These are phyloP conservation scores for Clausena lansium DNA, from an alignment of 345 rosid species.

Conservation along the genomic window DNA sequence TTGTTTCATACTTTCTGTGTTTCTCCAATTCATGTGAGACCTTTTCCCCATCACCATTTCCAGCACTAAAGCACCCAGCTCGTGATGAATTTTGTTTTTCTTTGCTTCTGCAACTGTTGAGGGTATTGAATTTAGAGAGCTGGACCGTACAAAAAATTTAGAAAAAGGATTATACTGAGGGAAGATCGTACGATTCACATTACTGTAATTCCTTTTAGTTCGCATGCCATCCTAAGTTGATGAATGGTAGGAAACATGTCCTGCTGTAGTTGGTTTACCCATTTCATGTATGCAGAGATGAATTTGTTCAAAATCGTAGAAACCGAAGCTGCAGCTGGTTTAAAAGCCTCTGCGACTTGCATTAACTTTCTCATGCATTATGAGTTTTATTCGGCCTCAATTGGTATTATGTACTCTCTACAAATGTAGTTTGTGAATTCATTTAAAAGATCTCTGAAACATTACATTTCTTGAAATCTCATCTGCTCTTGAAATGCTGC, in stretches of 20 bases:
- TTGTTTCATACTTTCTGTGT: too few species aligned
- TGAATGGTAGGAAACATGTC: not conserved
- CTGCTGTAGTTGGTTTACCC: not conserved
- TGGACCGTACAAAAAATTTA: too few species aligned
- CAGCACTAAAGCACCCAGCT: too few species aligned
- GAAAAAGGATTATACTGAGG: too few species aligned
- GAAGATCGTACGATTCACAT: not conserved
- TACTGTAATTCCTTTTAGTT: not conserved
- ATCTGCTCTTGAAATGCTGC: constrained; percentile 1
- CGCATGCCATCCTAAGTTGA: not conserved
- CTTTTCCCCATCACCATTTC: not conserved
- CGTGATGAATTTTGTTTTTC: too few species aligned
- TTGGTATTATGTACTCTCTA: not conserved
- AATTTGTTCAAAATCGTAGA: not conserved
- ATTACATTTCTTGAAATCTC: not conserved
- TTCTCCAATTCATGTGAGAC: not conserved
- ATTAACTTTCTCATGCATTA: not conserved
- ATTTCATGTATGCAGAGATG: not conserved
- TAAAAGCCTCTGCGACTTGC: not conserved
- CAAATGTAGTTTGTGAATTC: not conserved
- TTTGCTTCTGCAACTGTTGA: too few species aligned
- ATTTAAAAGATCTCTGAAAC: not conserved
- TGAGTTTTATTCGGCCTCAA: not conserved
- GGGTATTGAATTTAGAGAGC: too few species aligned
- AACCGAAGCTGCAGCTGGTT: not conserved